Percentiles rank a stretch among this genome's conserved stretches.
These are phyloP conservation scores for Diaporthe caulivora DNA, from an alignment of 2,329 filamentous ascomycete species.

Conservation along the genomic window DNA sequence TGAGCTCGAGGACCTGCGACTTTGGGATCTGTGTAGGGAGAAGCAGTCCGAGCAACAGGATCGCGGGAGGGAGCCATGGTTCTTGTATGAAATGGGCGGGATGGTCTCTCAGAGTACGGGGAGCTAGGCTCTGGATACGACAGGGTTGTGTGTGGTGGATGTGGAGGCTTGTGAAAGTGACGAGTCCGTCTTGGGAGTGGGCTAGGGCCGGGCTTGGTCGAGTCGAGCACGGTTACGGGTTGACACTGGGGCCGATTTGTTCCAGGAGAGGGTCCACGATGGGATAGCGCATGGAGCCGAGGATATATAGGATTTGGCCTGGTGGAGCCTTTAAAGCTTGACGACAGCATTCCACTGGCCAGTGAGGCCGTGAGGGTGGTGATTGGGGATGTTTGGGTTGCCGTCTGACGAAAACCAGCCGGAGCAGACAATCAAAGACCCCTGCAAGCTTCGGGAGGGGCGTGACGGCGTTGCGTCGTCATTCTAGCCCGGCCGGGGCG, in stretches of 20 bases:
- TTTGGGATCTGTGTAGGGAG: conserved; percentile 58
- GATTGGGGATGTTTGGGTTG: conserved; percentile 23
- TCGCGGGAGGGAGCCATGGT: conserved; percentile 48
- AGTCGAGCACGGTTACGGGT: conserved; percentile 22
- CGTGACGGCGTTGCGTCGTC: conserved; percentile 35
- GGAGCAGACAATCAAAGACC: conserved; percentile 34
- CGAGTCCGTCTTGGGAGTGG: conserved; percentile 43
- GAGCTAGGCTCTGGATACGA: conserved; percentile 44
- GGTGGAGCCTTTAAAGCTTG: conserved; percentile 48
- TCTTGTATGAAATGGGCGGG: conserved; percentile 45
- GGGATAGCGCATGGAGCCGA: conserved; percentile 50
- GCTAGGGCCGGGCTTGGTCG: conserved; percentile 36
- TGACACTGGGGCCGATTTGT: conserved; percentile 42
- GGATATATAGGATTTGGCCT: conserved; percentile 50
- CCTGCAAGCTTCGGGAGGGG: conserved; percentile 37
- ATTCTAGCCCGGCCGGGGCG: conserved; percentile 19
- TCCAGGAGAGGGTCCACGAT: conserved; percentile 40
- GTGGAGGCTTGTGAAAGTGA: conserved; percentile 48
- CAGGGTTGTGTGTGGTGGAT: conserved; percentile 47
- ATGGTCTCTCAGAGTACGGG: conserved; percentile 40
- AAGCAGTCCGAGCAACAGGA: conserved; percentile 57
- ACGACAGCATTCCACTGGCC: conserved; percentile 45
- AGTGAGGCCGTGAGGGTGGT: conserved; percentile 7
- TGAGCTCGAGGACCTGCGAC: conserved; percentile 59
- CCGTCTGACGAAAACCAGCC: conserved; percentile 39